Evolutionary conservation across 2,329 filamentous ascomycete genomes (phyloP), one percentile per base, ranked within the genome.

Genomic region (Fusarium annulatum): DNA sequence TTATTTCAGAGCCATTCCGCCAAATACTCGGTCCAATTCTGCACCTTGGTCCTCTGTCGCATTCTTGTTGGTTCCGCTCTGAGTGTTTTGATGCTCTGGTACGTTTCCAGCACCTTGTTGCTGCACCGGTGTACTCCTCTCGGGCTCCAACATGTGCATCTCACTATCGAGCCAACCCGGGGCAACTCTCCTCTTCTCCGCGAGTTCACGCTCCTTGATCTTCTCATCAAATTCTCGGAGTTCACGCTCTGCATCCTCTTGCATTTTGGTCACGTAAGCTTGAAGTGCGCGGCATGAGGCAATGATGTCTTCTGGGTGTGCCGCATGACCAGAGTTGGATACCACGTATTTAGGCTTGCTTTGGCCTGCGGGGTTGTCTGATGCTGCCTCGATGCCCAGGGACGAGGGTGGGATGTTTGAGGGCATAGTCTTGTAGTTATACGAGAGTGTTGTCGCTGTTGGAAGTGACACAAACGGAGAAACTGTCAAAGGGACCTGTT

Each of bases 391-490:
- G 33, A 84, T 79, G 62, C 81, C 81, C 28, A 83, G 69, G 33
- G 78, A 74, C 4, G 82, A 82, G 7, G 82, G 78, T 5, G 96
- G 96, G 0, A 98, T 89, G 5, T 94, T 93, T 2, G 94, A 96
- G 1, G 96, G 94, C 80, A 98, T 92, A 16, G 91, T 89, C 81
- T 95, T 96, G 88, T 98, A 98, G 76, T 94, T 97, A 86, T 98
- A 98, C 30, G 96, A 96, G 12, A 99, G 90, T 1, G 95, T 97
- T 26, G 95, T 93, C 33, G 96, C 93, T 36, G 94, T 92, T 16
- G 96, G 96, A 38, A 99, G 92, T 68, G 92, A 93, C 78, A 98
- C 90, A 85, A 98, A 98, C 33, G 96, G 96, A 7, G 96, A 98
- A 49, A 98, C 95, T 56, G 95, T 97, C 62, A 99, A 86, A 36